Evolutionary conservation across 106 monocot species (phyloP).

Genomic region (Xerophyta viscosa): DNA sequence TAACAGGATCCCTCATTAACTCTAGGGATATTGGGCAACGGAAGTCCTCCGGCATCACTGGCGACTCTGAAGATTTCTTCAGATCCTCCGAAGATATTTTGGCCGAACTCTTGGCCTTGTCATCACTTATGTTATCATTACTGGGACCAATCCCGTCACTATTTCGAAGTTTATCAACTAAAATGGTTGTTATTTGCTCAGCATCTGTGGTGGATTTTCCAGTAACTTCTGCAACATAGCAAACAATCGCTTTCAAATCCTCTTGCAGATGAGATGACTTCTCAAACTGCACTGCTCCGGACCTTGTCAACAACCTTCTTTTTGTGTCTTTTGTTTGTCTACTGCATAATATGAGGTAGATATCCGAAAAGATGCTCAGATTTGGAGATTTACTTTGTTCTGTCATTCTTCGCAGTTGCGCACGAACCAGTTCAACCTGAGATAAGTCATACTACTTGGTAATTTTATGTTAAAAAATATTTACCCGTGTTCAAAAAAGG

Average conservation of each 20-base stretch:
- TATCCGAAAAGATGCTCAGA: conserved; percentile 45
- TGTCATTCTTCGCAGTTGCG: conserved; percentile 47
- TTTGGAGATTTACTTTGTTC: conserved; percentile 40
- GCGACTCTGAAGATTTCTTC: conserved; percentile 35
- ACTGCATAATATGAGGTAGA: conserved; percentile 28
- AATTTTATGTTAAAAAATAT: too few relatives aligned
- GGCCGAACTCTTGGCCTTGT: conserved; percentile 5
- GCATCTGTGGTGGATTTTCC: conserved; percentile 26
- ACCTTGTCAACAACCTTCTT: background rate
- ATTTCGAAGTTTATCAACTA: conserved; percentile 21
- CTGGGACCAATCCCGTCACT: background rate
- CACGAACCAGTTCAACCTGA: conserved; percentile 58
- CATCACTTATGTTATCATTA: conserved; percentile 6
- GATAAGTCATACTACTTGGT: background rate
- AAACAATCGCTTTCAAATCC: conserved; percentile 25
- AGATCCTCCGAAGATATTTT: conserved; percentile 16
- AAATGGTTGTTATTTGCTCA: conserved; percentile 14
- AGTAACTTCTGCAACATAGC: conserved; percentile 32
- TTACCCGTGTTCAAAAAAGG: too few relatives aligned
- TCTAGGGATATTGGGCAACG: conserved; percentile 67
- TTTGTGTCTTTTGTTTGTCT: too few relatives aligned
- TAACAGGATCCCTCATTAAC: conserved; percentile 71
- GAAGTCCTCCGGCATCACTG: conserved; percentile 57
- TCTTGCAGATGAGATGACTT: conserved; percentile 7
- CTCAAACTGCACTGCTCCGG: conserved; percentile 2